Evolutionary conservation across 2,329 filamentous ascomycete genomes (phyloP).

Genomic region (Hymenoscyphus repandus): DNA sequence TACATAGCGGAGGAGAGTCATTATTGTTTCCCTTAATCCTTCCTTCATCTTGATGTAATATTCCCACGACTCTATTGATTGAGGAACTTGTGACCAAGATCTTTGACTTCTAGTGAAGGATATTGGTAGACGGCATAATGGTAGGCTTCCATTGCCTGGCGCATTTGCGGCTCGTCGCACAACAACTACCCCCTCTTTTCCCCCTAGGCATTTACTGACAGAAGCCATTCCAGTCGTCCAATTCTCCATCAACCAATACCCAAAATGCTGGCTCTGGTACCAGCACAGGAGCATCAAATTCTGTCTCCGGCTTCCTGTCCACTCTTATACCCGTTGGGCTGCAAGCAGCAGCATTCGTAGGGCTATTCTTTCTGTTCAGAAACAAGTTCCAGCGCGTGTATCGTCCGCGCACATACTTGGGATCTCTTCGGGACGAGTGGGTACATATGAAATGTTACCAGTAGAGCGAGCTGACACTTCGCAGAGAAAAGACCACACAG

Average conservation of each 20-base stretch:
- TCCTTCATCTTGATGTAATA: too few relatives aligned
- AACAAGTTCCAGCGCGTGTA: slow-evolving; percentile 43
- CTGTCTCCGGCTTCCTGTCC: slow-evolving; percentile 38
- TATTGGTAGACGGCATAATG: too few relatives aligned
- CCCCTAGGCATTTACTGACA: too few relatives aligned
- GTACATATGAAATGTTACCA: neutral
- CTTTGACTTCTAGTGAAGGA: too few relatives aligned
- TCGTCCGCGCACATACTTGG: slow-evolving; percentile 48
- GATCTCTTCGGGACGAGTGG: slow-evolving; percentile 39
- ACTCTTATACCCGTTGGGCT: slow-evolving; percentile 42
- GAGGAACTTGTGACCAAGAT: too few relatives aligned
- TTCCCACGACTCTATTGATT: too few relatives aligned
- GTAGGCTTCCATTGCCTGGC: too few relatives aligned
- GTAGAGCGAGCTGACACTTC: slow-evolving; percentile 5
- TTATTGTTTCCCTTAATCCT: too few relatives aligned
- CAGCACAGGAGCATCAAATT: slow-evolving; percentile 6
- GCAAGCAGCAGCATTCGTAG: slow-evolving; percentile 36
- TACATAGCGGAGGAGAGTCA: too few relatives aligned
- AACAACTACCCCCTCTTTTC: neutral
- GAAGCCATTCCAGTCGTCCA: neutral
- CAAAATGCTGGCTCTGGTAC: slow-evolving; percentile 6
- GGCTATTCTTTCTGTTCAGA: slow-evolving; percentile 44
- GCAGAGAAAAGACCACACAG: slow-evolving; percentile 51
- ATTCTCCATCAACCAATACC: too few relatives aligned
- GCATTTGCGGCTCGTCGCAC: too few relatives aligned